Percentiles rank a stretch among this genome's conserved stretches.
These are phyloP conservation scores for Calendula officinalis DNA, from an alignment of 129 eudicot species.

Conservation along the genomic window DNA sequence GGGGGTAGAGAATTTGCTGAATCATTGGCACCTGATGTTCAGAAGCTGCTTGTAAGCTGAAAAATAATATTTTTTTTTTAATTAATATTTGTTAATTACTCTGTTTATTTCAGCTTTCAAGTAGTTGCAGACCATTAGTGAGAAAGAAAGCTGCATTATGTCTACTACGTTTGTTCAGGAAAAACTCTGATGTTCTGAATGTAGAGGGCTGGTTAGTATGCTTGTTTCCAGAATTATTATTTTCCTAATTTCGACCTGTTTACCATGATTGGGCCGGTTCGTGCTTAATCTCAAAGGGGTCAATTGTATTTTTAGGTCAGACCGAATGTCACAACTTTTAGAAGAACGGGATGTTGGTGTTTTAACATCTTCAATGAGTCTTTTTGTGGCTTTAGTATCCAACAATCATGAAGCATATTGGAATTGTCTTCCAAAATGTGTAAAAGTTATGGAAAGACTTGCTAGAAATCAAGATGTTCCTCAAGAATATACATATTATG, in stretches of 20 bases:
- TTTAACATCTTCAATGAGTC: constrained; percentile 94
- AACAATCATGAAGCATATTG: constrained; percentile 92
- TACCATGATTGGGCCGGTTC: constrained; percentile 16
- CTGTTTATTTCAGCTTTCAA: constrained; percentile 64
- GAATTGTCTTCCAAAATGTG: constrained; percentile 98
- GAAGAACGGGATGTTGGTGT: constrained; percentile 99
- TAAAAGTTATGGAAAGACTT: constrained; percentile 89
- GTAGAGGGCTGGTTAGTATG: constrained; percentile 98
- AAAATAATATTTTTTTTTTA: neutral
- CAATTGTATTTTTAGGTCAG: constrained; percentile 61
- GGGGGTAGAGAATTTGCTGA: constrained; percentile 99
- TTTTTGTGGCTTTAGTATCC: constrained; percentile 91
- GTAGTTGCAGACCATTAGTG: constrained; percentile 97
- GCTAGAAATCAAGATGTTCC: constrained; percentile 97
- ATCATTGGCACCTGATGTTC: constrained; percentile 96
- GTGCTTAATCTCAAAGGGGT: neutral
- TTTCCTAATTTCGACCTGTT: neutral
- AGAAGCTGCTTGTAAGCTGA: constrained; percentile 85
- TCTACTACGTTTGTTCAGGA: constrained; percentile 82
- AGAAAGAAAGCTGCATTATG: constrained; percentile 99
- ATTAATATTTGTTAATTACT: constrained; percentile 19
- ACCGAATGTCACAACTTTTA: constrained; percentile 91
- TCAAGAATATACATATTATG: constrained; percentile 94
- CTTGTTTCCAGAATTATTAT: constrained; percentile 13
- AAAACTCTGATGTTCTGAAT: constrained; percentile 90